Conservation (phyloP, 2,329 filamentous ascomycete genomes). For the Neonectria magnoliae region DNA sequence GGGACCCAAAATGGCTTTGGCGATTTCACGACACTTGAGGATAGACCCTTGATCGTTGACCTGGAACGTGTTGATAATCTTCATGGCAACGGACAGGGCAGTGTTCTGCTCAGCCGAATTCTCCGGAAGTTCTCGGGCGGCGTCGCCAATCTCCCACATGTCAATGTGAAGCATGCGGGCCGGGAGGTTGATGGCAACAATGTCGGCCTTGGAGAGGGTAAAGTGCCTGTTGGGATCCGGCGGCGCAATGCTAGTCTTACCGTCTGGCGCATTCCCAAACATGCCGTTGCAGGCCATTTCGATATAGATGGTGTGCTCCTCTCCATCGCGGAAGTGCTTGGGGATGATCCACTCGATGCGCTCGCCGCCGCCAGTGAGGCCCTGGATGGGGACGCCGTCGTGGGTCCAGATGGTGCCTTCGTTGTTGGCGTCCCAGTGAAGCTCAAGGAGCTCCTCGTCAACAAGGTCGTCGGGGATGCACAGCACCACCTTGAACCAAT, state of each 20-base stretch:
- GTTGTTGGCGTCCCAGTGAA: constrained; percentile 95
- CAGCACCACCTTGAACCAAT: constrained; percentile 92
- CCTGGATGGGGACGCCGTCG: constrained; percentile 89
- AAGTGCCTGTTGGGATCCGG: constrained; percentile 88
- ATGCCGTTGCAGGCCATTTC: constrained; percentile 99
- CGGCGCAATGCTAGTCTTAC: constrained; percentile 83
- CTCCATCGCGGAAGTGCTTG: constrained; percentile 80
- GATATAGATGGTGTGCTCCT: constrained; percentile 90
- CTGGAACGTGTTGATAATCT: constrained; percentile 91
- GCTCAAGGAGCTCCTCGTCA: constrained; percentile 85
- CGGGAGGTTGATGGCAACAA: constrained; percentile 87
- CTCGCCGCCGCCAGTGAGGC: constrained; percentile 89
- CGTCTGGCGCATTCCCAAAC: constrained; percentile 91
- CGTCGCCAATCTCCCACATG: constrained; percentile 96
- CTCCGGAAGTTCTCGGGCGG: constrained; percentile 87
- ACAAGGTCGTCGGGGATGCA: constrained; percentile 78
- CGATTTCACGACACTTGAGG: constrained; percentile 82
- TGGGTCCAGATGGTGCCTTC: constrained; percentile 96
- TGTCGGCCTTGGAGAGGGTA: constrained; percentile 78
- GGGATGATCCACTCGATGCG: constrained; percentile 92
- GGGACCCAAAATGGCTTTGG: constrained; percentile 82
- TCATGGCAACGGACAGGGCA: constrained; percentile 83
- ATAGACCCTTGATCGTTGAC: constrained; percentile 82
- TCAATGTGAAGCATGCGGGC: constrained; percentile 88
- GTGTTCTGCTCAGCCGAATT: constrained; percentile 91